Evolutionary conservation across 345 rosid species (phyloP).

Genomic region (Excoecaria agallocha): DNA sequence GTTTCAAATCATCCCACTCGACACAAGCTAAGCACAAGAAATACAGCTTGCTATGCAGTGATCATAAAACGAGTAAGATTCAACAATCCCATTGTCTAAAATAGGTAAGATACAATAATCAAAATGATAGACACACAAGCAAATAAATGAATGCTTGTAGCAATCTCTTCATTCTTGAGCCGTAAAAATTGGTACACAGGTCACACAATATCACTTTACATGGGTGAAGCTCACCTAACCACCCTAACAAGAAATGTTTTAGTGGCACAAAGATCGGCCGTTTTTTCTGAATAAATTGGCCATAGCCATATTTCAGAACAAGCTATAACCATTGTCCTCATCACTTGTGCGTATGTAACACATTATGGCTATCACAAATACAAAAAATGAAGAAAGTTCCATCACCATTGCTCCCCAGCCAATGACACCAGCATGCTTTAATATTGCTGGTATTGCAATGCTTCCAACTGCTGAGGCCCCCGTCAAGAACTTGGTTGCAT

Average conservation of each 20-base stretch:
- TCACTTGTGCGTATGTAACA: constrained; percentile 52
- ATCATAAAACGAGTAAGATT: not conserved
- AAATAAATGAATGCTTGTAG: not conserved
- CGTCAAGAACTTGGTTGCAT: constrained; percentile 83
- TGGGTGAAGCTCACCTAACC: not conserved
- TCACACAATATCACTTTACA: not conserved
- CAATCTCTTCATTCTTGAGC: not conserved
- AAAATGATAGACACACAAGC: not conserved
- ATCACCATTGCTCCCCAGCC: constrained; percentile 91
- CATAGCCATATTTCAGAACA: constrained; percentile 31
- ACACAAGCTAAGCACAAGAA: no score
- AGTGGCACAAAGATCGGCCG: not conserved
- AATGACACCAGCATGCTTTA: constrained; percentile 86
- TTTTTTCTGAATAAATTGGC: not conserved
- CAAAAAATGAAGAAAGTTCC: constrained; percentile 75
- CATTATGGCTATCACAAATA: constrained; percentile 71
- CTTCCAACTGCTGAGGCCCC: constrained; percentile 93
- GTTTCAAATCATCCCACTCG: no score
- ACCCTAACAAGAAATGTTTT: not conserved
- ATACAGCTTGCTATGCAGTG: no score
- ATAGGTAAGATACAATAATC: not conserved
- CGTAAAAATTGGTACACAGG: not conserved
- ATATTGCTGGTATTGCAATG: constrained; percentile 84
- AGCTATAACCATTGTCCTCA: constrained; percentile 46
- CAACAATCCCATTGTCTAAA: not conserved